Evolutionary conservation across 805 yeast genomes (phyloP), one percentile per base, ranked within the genome.

Genomic region (Candida germanica): DNA sequence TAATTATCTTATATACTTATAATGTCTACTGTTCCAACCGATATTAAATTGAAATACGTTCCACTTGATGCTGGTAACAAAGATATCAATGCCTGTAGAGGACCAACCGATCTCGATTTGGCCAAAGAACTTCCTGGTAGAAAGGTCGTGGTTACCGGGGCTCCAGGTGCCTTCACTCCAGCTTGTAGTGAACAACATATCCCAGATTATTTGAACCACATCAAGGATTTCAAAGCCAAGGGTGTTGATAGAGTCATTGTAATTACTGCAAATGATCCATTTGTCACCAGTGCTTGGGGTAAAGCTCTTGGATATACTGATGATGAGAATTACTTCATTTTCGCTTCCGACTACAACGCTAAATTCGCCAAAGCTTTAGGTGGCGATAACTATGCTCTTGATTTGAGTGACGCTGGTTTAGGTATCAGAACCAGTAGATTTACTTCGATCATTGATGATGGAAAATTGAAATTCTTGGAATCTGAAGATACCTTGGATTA

Each of bases 121-220:
- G 47, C 54, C 2, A 54, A 53, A 36, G 42, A 56, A 29, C 49
- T 66, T 19, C 51, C 58, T 14, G 69, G 66, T 32, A 77, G 78
- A 66, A 78, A 71, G 50, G 76, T 81, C 21, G 77, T 84, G 28
- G 66, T 85, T 49, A 86, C 87, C 21, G 72, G 83, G 40, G 88
- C 85, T 22, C 93, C 94, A 43, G 94, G 89, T 44, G 93, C 95
- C 8, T 86, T 84, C 71, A 84, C 95, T 18, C 94, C 71, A 20
- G 59, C 69, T 3, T 66, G 73, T 44, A 62, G 71, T 19, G 71
- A 61, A 44, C 54, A 61, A 49, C 73, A 66, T 47, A 59, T 66
- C 33, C 73, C 73, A 4, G 54, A 50, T 29, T 39, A 50, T 13
- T 55, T 66, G 48, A 58, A 54, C 39, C 64, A 76, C 44, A 56